phyloP scores from a whole-genome alignment of 805 yeast genomes.

The Kodamaea kakaduensis region DNA sequence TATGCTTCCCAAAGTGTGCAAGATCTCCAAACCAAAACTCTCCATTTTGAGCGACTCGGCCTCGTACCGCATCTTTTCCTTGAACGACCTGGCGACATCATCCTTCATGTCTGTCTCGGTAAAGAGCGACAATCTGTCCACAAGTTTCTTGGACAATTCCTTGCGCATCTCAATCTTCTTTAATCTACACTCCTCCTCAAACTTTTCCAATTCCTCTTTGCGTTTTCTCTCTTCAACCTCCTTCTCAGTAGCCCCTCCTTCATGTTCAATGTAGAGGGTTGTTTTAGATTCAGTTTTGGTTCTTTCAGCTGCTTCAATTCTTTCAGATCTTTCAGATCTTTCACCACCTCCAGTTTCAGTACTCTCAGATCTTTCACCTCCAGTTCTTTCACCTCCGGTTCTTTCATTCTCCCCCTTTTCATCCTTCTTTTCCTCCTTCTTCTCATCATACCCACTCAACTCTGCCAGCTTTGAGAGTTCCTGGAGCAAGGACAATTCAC shows the following conservation, averaged over 20 bases:
- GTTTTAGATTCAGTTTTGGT: background rate
- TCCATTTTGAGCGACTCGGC: slow-evolving; percentile 80
- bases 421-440: slow-evolving; percentile 30
- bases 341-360: background rate
- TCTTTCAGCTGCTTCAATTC: background rate
- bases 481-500: slow-evolving; percentile 43
- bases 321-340: background rate
- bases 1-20: slow-evolving; percentile 70
- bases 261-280: slow-evolving; percentile 15
- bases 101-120: slow-evolving; percentile 43
- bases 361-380: too few species aligned
- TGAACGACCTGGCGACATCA: slow-evolving; percentile 48
- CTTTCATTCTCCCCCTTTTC: background rate
- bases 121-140: slow-evolving; percentile 40
- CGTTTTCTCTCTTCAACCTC: slow-evolving; percentile 45
- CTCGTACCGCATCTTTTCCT: slow-evolving; percentile 66
- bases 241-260: slow-evolving; percentile 25
- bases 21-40: slow-evolving; percentile 78
- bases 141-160: slow-evolving; percentile 55
- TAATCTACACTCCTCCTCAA: slow-evolving; percentile 70
- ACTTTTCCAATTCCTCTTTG: slow-evolving; percentile 52
- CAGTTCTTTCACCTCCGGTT: slow-evolving; percentile 7
- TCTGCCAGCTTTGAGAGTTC: slow-evolving; percentile 42
- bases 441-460: slow-evolving; percentile 36
- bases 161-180: slow-evolving; percentile 65